Percentiles rank a stretch among this genome's conserved stretches.
These are phyloP conservation scores for Sporothrix protearum DNA, from an alignment of 2,329 filamentous ascomycete species.

Conservation along the genomic window DNA sequence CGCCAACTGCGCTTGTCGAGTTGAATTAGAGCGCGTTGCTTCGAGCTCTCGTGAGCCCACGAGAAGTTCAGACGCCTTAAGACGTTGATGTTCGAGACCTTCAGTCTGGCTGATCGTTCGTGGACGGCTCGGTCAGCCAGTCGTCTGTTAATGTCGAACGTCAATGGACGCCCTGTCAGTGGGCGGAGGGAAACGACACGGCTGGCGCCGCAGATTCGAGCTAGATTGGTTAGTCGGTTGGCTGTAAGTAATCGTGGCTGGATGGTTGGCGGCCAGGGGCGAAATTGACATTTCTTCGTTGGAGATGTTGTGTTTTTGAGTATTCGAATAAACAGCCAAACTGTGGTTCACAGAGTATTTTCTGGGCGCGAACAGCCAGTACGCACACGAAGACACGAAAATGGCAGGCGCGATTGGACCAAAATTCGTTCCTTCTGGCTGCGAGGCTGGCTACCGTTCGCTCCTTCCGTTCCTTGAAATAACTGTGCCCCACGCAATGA, in stretches of 20 bases:
- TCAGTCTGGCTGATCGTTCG: neutral
- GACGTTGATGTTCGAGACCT: neutral
- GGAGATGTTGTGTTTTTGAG: neutral
- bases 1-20: neutral
- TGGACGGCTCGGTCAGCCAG: neutral
- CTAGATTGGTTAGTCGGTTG: slow-evolving; percentile 16
- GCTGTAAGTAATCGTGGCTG: neutral
- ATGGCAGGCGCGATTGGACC: neutral
- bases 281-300: neutral
- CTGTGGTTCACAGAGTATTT: too few species aligned
- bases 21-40: neutral
- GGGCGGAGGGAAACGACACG: neutral
- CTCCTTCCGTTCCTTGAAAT: neutral
- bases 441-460: neutral
- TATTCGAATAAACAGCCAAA: neutral
- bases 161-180: neutral
- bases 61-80: neutral
- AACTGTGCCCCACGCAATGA: neutral
- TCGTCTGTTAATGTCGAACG: neutral
- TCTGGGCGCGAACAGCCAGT: neutral
- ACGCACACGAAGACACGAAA: neutral
- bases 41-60: neutral
- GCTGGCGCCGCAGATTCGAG: slow-evolving; percentile 11
- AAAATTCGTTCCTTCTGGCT: neutral
- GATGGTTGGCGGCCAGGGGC: neutral